Evolutionary conservation across 495 filamentous ascomycete species (phyloP), one percentile per base, ranked within the genome.

Genomic region (Talaromyces trachyspermus): DNA sequence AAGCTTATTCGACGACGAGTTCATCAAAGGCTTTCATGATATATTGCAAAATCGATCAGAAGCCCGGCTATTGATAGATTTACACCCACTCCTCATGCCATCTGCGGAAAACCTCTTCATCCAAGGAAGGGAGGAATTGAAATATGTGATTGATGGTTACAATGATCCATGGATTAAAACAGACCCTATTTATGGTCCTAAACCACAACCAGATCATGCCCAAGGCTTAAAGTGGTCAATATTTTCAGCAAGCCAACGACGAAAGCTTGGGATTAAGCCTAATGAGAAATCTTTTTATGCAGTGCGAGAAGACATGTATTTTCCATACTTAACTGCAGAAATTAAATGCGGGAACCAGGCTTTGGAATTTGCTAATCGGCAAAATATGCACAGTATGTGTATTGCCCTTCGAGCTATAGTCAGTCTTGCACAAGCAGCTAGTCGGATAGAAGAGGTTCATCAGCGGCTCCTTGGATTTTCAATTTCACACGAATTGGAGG

Each of bases 181-280:
- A 7, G 54, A 65, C 30, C 53, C 62, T 4, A 35, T 72, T 0
- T 48, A 60, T 12, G 54, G 50, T 15, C 46, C 62, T 37, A 57
- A 58, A 33, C 66, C 66, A 36, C 62, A 75, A 51, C 70, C 68
- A 12, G 64, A 73, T 50, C 74, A 66, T 51, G 56, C 64, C 12
- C 53, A 69, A 5, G 67, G 66, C 32, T 74, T 74, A 43, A 47
- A 42, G 43, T 55, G 62, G 57, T 59, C 55, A 19, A 64, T 62
- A 41, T 74, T 75, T 29, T 70, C 56, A 3, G 35, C 64, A 0
- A 53, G 64, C 15, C 68, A 71, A 47, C 62, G 72, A 2, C 25
- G 53, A 22, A 73, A 64, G 54, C 52, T 75, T 2, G 26, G 49
- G 26, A 20, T 48, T 12, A n/a, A 48, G 22, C 45, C 45, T 3